Base-by-base conservation (phyloP, 495 filamentous ascomycete species). In the Penicillium alfredii region DNA sequence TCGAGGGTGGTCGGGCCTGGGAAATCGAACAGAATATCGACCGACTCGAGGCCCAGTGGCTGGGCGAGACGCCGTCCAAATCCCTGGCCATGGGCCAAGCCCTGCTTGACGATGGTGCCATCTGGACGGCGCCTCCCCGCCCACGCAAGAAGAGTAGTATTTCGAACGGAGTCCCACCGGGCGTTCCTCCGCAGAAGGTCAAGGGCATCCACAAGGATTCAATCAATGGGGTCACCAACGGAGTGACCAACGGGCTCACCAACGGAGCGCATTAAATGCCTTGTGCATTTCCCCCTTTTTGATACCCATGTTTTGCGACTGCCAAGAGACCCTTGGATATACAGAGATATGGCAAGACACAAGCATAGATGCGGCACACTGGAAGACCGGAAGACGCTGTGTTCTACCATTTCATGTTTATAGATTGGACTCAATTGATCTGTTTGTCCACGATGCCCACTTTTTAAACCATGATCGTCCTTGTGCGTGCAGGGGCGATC, bases 11-110 rank as follows among this genome's bases (percentile, higher is more conserved):
- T 0, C 58, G 68, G 19, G 67, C 60, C 10, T 74, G 67, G 61
- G 68, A 73, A 29, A 64, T 68, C 15, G 69, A 74, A 30, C 53
- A 53, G 22, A 69, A 70, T 17, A 49, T 71, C 13, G 56, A 68
- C 28, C 62, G 53, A 6, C 42, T 64, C 1, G 60, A 65, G 45
- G 44, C 57, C 8, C 45, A 63, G 33, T 73, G 69, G 68, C 49
- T 73, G 40, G 69, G 68, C 1, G 56, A 63, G 39, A 57, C 56
- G 19, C 61, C 67, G 11, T 61, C 64, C 0, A 43, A 42, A 19
- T 38, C 46, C 4, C 51, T 71, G 7, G 49, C 53, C 4, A 47
- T 47, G 30, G 69, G 69, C 2, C 68, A 73, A 40, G 47, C 40
- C 10, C 38, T 66, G 6, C 40, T 68, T 6, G 64, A 56, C n/a